These are phyloP conservation scores for Nemania serpens DNA, from an alignment of 2,329 filamentous ascomycete species.

Conservation along the genomic window DNA sequence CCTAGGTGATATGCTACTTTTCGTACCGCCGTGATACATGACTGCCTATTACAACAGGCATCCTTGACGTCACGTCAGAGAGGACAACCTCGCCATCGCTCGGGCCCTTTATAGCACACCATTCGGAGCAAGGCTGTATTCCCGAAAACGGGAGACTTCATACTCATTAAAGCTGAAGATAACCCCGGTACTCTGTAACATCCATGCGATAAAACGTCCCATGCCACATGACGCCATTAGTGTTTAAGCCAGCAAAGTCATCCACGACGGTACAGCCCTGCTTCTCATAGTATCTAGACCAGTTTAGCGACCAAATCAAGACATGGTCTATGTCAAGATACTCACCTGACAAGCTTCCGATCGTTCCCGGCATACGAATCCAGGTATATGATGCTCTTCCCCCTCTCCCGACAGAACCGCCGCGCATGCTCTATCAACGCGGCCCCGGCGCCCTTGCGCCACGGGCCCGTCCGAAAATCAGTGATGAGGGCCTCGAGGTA, in stretches of 20 bases:
- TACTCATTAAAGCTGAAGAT: not conserved
- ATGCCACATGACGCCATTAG: conserved; percentile 10
- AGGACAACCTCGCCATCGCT: too few species aligned
- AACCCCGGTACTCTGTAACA: not conserved
- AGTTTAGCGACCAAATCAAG: conserved; percentile 1
- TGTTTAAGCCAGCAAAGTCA: conserved; percentile 1
- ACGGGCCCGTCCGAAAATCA: conserved; percentile 19
- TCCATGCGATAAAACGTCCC: conserved; percentile 13
- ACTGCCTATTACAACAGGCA: too few species aligned
- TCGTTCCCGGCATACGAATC: conserved; percentile 24
- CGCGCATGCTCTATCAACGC: conserved; percentile 18
- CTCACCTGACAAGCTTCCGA: conserved; percentile 26
- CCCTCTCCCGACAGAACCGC: conserved; percentile 10
- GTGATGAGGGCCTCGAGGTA: conserved; percentile 28
- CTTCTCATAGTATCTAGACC: conserved; percentile 20
- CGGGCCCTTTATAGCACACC: too few species aligned
- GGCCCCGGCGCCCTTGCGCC: conserved; percentile 25
- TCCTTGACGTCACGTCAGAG: too few species aligned
- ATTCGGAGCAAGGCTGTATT: too few species aligned
- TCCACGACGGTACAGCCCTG: conserved; percentile 21
- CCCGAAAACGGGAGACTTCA: too few species aligned
- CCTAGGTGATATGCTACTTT: too few species aligned
- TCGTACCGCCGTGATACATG: too few species aligned
- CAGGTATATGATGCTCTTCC: conserved; percentile 9
- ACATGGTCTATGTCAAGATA: not conserved